Conservation (phyloP, 805 yeast genomes). For the Saccharomycopsis guyanensis region DNA sequence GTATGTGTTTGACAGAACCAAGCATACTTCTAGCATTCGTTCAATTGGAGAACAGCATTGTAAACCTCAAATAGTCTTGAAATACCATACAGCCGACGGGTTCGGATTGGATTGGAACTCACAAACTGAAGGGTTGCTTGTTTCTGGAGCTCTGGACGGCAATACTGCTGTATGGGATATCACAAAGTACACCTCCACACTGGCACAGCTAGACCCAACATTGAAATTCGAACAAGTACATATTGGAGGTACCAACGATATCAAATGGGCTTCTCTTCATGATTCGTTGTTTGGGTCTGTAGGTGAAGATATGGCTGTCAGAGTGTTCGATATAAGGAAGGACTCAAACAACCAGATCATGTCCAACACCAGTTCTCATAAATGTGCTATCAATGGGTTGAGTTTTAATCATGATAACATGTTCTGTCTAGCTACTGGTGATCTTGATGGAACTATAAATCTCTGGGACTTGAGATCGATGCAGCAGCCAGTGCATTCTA, state of each 20-base stretch:
- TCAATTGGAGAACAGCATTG: constrained; percentile 23
- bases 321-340: constrained; percentile 47
- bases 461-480: constrained; percentile 61
- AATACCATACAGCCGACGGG: constrained; percentile 43
- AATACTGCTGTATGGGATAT: constrained; percentile 63
- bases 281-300: constrained; percentile 54
- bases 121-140: constrained; percentile 48
- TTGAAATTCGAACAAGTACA: constrained; percentile 26
- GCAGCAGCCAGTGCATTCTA: constrained; percentile 26
- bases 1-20: constrained; percentile 73
- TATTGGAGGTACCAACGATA: constrained; percentile 55
- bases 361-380: not conserved
- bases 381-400: constrained; percentile 45
- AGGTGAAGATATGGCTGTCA: constrained; percentile 52
- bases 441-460: constrained; percentile 44
- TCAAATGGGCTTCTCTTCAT: constrained; percentile 61
- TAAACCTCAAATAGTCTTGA: constrained; percentile 47
- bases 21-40: constrained; percentile 43
- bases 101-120: constrained; percentile 73
- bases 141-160: constrained; percentile 61
- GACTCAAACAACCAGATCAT: not conserved
- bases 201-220: constrained; percentile 25
- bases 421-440: constrained; percentile 60
- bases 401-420: constrained; percentile 52
- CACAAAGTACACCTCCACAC: constrained; percentile 30